Evolutionary conservation across 129 eudicot species (phyloP).

Genomic region (Helianthus tuberosus): DNA sequence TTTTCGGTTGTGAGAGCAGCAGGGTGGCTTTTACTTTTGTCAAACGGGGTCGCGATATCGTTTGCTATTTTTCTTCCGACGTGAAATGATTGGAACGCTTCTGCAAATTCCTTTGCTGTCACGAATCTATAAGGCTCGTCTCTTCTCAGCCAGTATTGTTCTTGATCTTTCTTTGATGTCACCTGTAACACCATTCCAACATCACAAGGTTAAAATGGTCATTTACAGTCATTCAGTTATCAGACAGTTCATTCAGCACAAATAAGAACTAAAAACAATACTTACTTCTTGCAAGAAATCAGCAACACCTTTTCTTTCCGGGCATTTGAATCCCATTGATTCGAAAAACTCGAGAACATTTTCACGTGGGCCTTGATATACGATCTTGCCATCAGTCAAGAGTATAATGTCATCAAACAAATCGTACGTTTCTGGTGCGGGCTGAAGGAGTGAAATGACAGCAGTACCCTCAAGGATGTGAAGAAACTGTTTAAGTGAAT

Average conservation of each 20-base stretch:
- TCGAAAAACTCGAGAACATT: conserved; percentile 64
- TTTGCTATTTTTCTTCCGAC: conserved; percentile 44
- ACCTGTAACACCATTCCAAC: conserved; percentile 41
- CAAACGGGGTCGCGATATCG: conserved; percentile 49
- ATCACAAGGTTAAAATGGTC: background rate
- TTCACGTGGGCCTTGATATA: conserved; percentile 78
- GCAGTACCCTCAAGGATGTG: conserved; percentile 73
- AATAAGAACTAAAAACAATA: background rate
- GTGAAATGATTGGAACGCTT: conserved; percentile 59
- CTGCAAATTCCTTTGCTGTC: conserved; percentile 55
- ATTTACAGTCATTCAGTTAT: background rate
- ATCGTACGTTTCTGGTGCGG: conserved; percentile 76
- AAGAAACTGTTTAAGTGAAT: conserved; percentile 50
- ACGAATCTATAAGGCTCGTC: conserved; percentile 57
- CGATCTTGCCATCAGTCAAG: conserved; percentile 67
- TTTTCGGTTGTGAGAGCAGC: conserved; percentile 65
- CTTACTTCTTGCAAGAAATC: conserved; percentile 79
- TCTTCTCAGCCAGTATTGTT: conserved; percentile 56
- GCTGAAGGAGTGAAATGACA: conserved; percentile 74
- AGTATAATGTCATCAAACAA: conserved; percentile 77
- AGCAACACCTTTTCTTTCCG: conserved; percentile 63
- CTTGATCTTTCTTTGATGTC: conserved; percentile 78
- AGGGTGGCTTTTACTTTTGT: conserved; percentile 65
- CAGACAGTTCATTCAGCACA: too few relatives aligned
- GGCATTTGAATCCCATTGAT: conserved; percentile 67